Base-by-base conservation (phyloP, 2,329 filamentous ascomycete species). In the Phyllosticta capitalensis region DNA sequence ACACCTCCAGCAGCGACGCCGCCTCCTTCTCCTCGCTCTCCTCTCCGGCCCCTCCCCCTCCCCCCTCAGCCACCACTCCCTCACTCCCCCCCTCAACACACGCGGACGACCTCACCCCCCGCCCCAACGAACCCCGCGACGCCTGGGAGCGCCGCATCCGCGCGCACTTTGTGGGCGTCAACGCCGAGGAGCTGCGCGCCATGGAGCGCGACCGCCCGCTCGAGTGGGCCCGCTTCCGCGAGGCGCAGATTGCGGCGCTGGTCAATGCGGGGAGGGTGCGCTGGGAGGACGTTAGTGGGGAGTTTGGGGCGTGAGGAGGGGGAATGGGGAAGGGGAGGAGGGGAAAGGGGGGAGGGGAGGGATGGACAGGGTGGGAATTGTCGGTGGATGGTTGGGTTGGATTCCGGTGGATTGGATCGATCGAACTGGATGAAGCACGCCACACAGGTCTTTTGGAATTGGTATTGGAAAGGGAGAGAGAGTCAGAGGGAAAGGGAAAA, bases 161-260 rank as follows among this genome's bases (percentile, higher is more conserved):
- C 65, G 81, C 85, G 67, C 38, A 45, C 38, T 45, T 45, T 45
- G 77, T 82, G 19, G 82, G 82, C 5, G 79, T 81, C 26, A 88
- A 90, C 63, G 83, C 85, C 0, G 82, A 84, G 63, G 80, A 87
- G 69, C 83, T 88, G 81, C 79, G 81, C 55, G 73, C 74, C 7
- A 83, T 91, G 67, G 78, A 77, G 65, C 65, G 69, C 51, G 71
- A 75, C 33, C 67, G 68, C 20, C 70, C 69, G 0, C 66, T 67
- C 2, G 65, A 68, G 7, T 74, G 73, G 33, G 65, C 65, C 50
- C 54, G 56, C 26, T 74, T 72, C 48, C 65, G 65, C 26, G 69
- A 74, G 52, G 66, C 64, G n/a, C 72, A 74, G 63, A 70, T 72
- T 63, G 68, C 71, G 48, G 71, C 71, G 45, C 54, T 73, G 19